Evolutionary conservation across 129 eudicot genomes (phyloP).

Genomic region (carrot (Daucus carota)): DNA sequence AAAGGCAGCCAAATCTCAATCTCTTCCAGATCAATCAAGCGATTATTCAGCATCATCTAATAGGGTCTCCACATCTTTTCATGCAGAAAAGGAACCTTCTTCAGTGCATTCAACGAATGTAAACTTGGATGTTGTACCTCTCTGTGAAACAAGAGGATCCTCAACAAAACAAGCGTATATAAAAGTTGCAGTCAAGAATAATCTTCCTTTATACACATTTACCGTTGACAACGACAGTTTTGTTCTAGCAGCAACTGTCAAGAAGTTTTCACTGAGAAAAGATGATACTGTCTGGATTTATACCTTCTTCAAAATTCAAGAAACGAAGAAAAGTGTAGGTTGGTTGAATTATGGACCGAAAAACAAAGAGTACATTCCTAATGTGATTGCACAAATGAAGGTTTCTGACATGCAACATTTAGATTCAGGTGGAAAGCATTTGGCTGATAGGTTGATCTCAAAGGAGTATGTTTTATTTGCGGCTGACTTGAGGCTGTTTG

Average conservation of each 20-base stretch:
- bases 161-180: constrained; percentile 60
- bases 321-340: constrained; percentile 51
- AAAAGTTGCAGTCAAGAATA: constrained; percentile 65
- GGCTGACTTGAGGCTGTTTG: constrained; percentile 24
- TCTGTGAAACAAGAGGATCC: constrained; percentile 24
- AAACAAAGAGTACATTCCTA: constrained; percentile 47
- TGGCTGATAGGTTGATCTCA: not conserved
- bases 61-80: constrained; percentile 2
- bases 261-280: constrained; percentile 38
- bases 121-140: constrained; percentile 16
- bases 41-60: constrained; percentile 15
- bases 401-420: constrained; percentile 38
- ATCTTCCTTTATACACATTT: constrained; percentile 70
- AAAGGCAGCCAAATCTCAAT: not conserved
- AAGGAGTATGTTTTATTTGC: constrained; percentile 61
- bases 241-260: constrained; percentile 64
- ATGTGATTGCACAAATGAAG: constrained; percentile 70
- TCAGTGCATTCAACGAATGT: constrained; percentile 3
- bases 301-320: constrained; percentile 65
- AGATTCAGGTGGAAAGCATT: not conserved
- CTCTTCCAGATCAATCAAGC: constrained; percentile 1
- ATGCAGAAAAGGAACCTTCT: not conserved
- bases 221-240: constrained; percentile 60
- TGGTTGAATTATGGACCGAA: constrained; percentile 56
- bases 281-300: constrained; percentile 34